Evolutionary conservation across 2,329 filamentous ascomycete species (phyloP).

Genomic region (Mariannaea sp.): DNA sequence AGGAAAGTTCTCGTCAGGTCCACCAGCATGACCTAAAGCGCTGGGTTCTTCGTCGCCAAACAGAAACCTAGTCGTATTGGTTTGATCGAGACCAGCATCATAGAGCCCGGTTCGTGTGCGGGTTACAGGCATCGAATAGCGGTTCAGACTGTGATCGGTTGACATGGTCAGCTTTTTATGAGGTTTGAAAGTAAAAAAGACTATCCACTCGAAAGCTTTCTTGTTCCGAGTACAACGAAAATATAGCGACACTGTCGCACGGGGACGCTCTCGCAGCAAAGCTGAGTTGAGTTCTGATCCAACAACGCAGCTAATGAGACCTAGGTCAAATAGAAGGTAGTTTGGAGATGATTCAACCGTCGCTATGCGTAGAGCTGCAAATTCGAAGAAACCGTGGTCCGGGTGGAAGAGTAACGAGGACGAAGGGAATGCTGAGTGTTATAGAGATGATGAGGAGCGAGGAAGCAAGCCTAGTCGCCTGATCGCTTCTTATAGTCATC

Average conservation of each 20-base stretch:
- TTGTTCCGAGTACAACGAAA: background rate
- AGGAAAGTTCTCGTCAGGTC: slow-evolving; percentile 83
- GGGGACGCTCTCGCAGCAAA: background rate
- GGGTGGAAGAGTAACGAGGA: background rate
- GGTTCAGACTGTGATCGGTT: slow-evolving; percentile 67
- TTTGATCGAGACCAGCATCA: slow-evolving; percentile 75
- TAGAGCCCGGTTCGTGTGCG: slow-evolving; percentile 69
- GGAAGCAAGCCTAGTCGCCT: slow-evolving; percentile 2
- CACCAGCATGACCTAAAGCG: slow-evolving; percentile 55
- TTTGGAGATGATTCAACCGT: background rate
- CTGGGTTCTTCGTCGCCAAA: slow-evolving; percentile 77
- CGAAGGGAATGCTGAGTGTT: background rate
- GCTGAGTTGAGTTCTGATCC: background rate
- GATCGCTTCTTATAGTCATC: slow-evolving; percentile 1
- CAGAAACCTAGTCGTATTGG: slow-evolving; percentile 83
- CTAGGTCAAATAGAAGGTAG: background rate
- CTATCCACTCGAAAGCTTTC: background rate
- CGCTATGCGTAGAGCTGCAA: too few species aligned
- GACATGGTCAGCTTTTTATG: slow-evolving; percentile 29
- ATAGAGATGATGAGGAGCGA: background rate
- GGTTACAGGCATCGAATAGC: slow-evolving; percentile 92
- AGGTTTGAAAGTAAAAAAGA: background rate
- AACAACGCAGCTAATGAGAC: background rate
- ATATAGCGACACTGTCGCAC: background rate
- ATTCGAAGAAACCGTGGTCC: background rate